Base-by-base conservation (phyloP, 441 rosid genomes). In the Populus hybrid region DNA sequence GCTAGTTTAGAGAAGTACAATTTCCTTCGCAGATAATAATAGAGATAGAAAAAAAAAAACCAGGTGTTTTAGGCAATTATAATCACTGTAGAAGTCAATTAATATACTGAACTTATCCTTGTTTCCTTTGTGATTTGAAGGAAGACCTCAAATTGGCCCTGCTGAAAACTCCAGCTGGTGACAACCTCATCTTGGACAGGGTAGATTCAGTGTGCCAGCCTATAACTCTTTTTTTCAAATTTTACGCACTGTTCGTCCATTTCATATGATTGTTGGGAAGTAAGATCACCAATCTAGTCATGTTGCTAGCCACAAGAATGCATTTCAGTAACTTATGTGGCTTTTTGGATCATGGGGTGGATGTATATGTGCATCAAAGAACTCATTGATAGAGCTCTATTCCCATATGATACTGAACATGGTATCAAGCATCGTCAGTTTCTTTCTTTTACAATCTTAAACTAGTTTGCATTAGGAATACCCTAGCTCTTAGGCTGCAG, bases 91-190 rank as follows among this genome's bases (percentile, higher is more conserved):
- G 59, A 50, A 50, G n/a, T 50, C 7, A 14, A 42, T 38, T 59
- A 38, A 31, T 29, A 61, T 1, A 2, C 65, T 24, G 59, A 56
- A 45, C 66, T 66, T 28, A 8, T 78, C 67, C 14, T 6, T 11
- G 9, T 72, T 16, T 61, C 33, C 28, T 64, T 64, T 40, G 26
- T 67, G 3, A 65, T 65, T 73, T 84, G 78, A 56, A 88, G 93
- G 93, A 90, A 78, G 91, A 90, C 80, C 93, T 90, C 64, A 89
- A 69, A 33, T 74, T 90, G 76, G 93, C 93, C 18, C 82, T 90
- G 67, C 75, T 90, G 81, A 71, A 81, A 67, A 80, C 86, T 77
- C 68, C 87, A 2, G 61, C 45, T 7, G 81, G 88, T 9, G 88
- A 84, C 72, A 87, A 88, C 83, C 87, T 87, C 50, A 88, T 90